Percentiles rank a stretch among this genome's conserved stretches.
These are phyloP conservation scores for Leptographium galeiforme DNA, from an alignment of 2,329 filamentous ascomycete species.

Conservation along the genomic window DNA sequence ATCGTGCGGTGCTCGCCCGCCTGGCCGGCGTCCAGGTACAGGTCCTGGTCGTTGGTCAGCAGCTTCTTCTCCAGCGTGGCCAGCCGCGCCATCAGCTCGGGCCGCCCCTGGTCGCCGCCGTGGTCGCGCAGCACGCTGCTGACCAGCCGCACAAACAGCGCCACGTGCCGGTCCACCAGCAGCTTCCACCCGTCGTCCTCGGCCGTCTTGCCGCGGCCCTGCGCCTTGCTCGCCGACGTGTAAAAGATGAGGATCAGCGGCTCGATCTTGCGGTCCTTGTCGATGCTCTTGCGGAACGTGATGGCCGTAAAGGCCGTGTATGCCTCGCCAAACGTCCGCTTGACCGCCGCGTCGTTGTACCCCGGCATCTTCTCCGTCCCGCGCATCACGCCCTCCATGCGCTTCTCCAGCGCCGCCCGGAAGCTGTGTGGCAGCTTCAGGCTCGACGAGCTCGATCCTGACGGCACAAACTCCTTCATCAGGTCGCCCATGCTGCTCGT, in stretches of 20 bases:
- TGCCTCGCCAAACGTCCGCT: constrained; percentile 87
- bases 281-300: constrained; percentile 77
- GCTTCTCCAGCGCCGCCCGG: constrained; percentile 44
- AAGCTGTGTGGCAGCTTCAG: constrained; percentile 47
- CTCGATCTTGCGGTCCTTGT: constrained; percentile 87
- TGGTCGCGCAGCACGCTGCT: constrained; percentile 68
- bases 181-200: constrained; percentile 84
- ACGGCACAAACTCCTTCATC: constrained; percentile 65
- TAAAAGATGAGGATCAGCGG: constrained; percentile 93
- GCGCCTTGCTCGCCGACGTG: constrained; percentile 81
- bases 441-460: constrained; percentile 30
- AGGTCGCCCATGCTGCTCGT: constrained; percentile 66
- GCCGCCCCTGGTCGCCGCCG: constrained; percentile 72
- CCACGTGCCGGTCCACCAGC: constrained; percentile 86
- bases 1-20: constrained; percentile 52
- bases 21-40: constrained; percentile 50
- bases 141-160: constrained; percentile 82
- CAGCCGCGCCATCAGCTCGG: constrained; percentile 69
- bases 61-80: constrained; percentile 83
- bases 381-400: constrained; percentile 66
- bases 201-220: constrained; percentile 55
- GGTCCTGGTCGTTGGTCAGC: constrained; percentile 82
- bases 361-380: constrained; percentile 76
- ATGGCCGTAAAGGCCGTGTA: constrained; percentile 86
- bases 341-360: constrained; percentile 80